phyloP scores from a whole-genome alignment of 257 asterid genomes.

The Solanum megistacrolobum region DNA sequence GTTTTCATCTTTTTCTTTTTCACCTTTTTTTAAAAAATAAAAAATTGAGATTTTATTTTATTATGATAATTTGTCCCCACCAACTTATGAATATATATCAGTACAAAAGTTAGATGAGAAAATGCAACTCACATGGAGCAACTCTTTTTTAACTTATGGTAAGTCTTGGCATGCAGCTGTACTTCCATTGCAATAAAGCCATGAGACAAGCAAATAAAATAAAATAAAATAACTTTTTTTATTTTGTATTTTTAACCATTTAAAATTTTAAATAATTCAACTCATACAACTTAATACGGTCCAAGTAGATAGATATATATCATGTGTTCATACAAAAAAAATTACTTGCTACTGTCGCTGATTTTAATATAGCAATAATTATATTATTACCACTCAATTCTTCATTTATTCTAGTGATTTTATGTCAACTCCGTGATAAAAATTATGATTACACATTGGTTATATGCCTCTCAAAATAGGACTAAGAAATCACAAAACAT shows the following conservation, averaged over 20 bases:
- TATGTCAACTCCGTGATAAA: neutral
- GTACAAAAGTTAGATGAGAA: neutral
- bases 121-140: constrained; percentile 4
- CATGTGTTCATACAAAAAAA: too few relatives aligned
- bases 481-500: neutral
- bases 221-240: neutral
- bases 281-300: too few relatives aligned
- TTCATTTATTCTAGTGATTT: too few relatives aligned
- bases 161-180: neutral
- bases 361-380: neutral
- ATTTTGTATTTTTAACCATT: neutral
- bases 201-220: neutral
- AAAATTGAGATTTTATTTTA: neutral
- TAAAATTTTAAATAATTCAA: neutral
- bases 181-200: neutral
- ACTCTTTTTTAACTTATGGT: neutral
- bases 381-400: too few relatives aligned
- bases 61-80: neutral
- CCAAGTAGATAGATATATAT: neutral
- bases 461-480: neutral
- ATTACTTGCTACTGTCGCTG: too few relatives aligned
- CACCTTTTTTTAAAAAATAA: neutral
- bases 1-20: neutral
- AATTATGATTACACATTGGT: neutral
- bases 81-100: neutral